Percentiles rank a stretch among this genome's conserved stretches.
Conservation (phyloP, 1,284 basidiomycete genomes). For the Takashimella koratensis region DNA sequence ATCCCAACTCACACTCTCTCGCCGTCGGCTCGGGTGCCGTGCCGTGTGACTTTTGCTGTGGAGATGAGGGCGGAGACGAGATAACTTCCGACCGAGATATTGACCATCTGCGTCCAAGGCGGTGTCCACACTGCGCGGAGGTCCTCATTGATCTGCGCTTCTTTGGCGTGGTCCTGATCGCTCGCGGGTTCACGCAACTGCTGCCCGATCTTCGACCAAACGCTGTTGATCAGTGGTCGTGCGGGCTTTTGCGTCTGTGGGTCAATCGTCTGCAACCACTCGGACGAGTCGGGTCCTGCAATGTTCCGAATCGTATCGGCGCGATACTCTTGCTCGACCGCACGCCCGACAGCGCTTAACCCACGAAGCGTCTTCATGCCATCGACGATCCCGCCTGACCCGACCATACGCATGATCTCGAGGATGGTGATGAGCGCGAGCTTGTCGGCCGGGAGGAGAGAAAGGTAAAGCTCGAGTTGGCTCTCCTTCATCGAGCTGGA, state of each 20-base stretch:
- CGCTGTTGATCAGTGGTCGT: conserved; percentile 21
- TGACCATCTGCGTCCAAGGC: conserved; percentile 73
- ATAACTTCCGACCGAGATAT: conserved; percentile 77
- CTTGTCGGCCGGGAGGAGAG: conserved; percentile 69
- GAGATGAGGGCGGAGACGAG: conserved; percentile 81
- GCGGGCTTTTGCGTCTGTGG: conserved; percentile 33
- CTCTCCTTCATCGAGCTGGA: conserved; percentile 24
- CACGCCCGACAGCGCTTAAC: conserved; percentile 74
- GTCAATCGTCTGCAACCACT: conserved; percentile 37
- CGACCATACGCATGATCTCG: conserved; percentile 81
- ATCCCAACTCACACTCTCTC: conserved; percentile 60
- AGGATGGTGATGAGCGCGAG: conserved; percentile 86
- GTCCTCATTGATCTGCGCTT: conserved; percentile 58
- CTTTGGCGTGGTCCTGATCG: conserved; percentile 57
- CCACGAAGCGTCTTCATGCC: conserved; percentile 91
- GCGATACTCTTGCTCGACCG: conserved; percentile 84
- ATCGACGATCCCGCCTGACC: conserved; percentile 68
- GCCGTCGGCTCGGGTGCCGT: conserved; percentile 57
- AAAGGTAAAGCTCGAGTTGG: conserved; percentile 57
- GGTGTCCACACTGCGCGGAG: conserved; percentile 66
- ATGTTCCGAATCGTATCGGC: conserved; percentile 69
- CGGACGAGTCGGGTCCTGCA: conserved; percentile 34
- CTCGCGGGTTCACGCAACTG: conserved; percentile 56
- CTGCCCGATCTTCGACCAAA: conserved; percentile 47
- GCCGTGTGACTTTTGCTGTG: conserved; percentile 69